Evolutionary conservation across 495 filamentous ascomycete species (phyloP), one percentile per base, ranked within the genome.

Genomic region (Astrothelium macrocarpum): DNA sequence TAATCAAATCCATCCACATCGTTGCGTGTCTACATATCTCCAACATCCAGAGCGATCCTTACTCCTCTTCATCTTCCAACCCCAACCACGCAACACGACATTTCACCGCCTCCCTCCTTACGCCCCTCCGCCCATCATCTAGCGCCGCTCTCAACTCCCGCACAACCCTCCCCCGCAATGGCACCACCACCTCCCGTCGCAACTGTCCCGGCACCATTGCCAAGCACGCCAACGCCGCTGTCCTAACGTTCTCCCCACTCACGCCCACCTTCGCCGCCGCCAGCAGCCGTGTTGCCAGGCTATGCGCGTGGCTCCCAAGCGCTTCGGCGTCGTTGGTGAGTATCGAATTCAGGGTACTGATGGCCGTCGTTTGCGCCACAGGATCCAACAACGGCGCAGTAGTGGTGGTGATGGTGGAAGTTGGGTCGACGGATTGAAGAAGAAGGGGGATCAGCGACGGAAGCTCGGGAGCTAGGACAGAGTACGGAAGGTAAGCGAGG

Each of bases 71-170:
- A 23, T 85, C 85, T 77, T 86, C 87, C 72, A 88, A 76, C 23
- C 81, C 80, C 45, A 86, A 74, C 87, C 87, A 90, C 49, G 76
- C 82, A n/a, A 75, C 78, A 36, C 87, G 68, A 72, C 85, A 87
- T 77, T 83, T 82, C 32, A 90, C 87, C 29, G 85, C 87, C 53
- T 84, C 84, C 69, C 84, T 84, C 34, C 87, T 79, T 3, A 90
- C 87, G 67, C 78, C 77, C 43, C 87, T 75, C 76, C 84, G 88
- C 36, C 79, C 80, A 71, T 90, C 87, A 78, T 90, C 87, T 65
- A 90, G 66, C 12, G 80, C 78, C 7, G 59, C 64, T 53, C 76
- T 71, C 71, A 90, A 75, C 14, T 77, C 73, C 63, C 79, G 79
- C 53, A 85, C 69, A 11, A 89, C 85, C 36, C 80, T 72, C 32